Base-by-base conservation (phyloP, 208 protist species). In the Acanthamoeba culbertsoni region DNA sequence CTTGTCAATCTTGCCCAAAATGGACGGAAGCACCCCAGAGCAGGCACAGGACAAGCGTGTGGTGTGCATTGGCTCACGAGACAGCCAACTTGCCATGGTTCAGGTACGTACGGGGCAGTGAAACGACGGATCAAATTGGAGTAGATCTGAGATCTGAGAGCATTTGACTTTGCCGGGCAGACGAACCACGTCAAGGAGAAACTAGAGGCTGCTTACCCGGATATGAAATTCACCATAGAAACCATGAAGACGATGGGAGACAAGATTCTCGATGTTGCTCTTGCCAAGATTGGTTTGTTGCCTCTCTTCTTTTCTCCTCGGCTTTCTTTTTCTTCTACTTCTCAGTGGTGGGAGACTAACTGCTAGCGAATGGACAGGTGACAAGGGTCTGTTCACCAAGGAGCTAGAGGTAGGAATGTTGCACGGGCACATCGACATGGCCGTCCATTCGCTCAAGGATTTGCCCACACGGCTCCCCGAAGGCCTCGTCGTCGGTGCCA, bases 361-460 rank as follows among this genome's bases (percentile, higher is more conserved):
- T n/a, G n/a, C n/a, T n/a, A n/a, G n/a, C n/a, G n/a, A n/a, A n/a
- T 68, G 45, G 6, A 14, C 84, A 91, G 89, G 91, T 46, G 93
- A 88, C 73, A 95, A 93, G 71, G 89, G 93, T 3, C 91, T 95
- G 82, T 95, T 95, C 91, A 95, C 93, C 0, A 90, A 90, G 45
- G 93, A 95, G 51, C 77, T 95, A 71, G 93, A 95, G 65, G 90
- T 86, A 12, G 91, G 46, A 10, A 73, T 95, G 51, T 63, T 95
- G 28, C 33, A 40, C 43, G 75, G 75, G 12, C 33, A 92, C 37
- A 63, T 93, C 75, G 93, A 94, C 71, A 2, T 95, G 23, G 90
- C 59, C 43, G 93, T 95, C 35, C 93, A 95, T 51, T 95, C 93
- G 4, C 90, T 95, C 12, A 95, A 95, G 79, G 93, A 95, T 35